Evolutionary conservation across 2,329 filamentous ascomycete species (phyloP).

Genomic region (Colletotrichum gloeosporioides): DNA sequence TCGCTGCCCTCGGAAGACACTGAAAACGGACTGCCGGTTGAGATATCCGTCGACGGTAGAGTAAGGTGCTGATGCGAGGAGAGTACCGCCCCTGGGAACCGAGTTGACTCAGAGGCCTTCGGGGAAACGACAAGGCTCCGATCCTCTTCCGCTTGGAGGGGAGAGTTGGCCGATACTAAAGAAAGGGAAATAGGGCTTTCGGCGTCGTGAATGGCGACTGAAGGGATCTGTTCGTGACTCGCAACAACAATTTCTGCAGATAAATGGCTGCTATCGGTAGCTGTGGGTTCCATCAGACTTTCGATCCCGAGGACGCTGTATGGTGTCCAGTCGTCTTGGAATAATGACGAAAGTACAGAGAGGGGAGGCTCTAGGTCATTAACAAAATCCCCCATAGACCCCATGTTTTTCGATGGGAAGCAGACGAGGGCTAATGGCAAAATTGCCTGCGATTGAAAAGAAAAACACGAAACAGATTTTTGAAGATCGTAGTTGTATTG

Average conservation of each 20-base stretch:
- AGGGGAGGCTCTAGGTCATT: neutral
- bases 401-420: neutral
- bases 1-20: neutral
- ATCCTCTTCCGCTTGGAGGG: rapidly evolving
- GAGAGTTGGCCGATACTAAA: neutral
- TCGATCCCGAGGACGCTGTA: neutral
- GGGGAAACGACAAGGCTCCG: neutral
- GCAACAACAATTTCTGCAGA: neutral
- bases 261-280: neutral
- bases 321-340: rapidly evolving
- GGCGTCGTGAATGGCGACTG: neutral
- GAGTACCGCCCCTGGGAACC: rapidly evolving
- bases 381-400: rapidly evolving
- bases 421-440: rapidly evolving
- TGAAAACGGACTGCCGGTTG: neutral
- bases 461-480: neutral
- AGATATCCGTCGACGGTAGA: neutral
- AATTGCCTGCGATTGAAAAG: neutral
- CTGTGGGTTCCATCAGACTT: rapidly evolving
- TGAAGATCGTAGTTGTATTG: neutral
- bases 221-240: neutral
- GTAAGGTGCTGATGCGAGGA: neutral
- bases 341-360: neutral
- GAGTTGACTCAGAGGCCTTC: neutral
- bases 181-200: neutral